A percentile compares a stretch with the other conserved stretches of the same genome.
Conservation (phyloP, 495 filamentous ascomycete species). For the Apiosordaria backusii region DNA sequence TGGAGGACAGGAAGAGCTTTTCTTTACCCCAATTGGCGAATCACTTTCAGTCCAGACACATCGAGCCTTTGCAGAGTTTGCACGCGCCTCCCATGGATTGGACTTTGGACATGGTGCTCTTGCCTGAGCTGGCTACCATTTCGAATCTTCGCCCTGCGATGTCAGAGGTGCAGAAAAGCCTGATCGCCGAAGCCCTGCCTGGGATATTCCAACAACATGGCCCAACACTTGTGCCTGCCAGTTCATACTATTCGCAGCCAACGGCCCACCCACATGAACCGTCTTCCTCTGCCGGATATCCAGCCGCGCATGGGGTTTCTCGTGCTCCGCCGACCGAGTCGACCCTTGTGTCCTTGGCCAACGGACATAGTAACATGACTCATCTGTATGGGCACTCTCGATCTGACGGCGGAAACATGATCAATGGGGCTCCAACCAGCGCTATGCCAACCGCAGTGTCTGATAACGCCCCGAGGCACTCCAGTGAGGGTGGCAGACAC, state of each 20-base stretch:
- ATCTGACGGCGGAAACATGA: not conserved
- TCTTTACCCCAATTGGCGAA: constrained; percentile 59
- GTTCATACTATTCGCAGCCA: not conserved
- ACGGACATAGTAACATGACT: not conserved
- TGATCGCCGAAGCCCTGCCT: constrained; percentile 60
- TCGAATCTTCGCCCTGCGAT: constrained; percentile 43
- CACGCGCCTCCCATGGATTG: constrained; percentile 50
- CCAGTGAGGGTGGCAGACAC: constrained; percentile 1
- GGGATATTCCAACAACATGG: constrained; percentile 21
- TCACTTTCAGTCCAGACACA: constrained; percentile 64
- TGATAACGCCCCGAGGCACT: constrained; percentile 8
- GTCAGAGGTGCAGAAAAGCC: constrained; percentile 51
- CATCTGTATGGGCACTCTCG: not conserved
- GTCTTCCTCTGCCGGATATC: not conserved
- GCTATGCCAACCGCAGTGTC: not conserved
- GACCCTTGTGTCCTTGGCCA: not conserved
- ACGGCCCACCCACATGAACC: too few species aligned
- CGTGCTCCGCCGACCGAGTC: not conserved
- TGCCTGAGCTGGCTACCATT: constrained; percentile 53
- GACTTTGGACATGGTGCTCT: constrained; percentile 66
- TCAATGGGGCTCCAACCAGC: not conserved
- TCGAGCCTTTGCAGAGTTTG: constrained; percentile 32
- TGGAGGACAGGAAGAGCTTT: constrained; percentile 50
- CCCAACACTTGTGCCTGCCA: not conserved
- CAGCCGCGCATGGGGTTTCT: not conserved